Percentiles rank a stretch among this genome's conserved stretches.
phyloP scores from a whole-genome alignment of 345 rosid species.

The Moringa oleifera region DNA sequence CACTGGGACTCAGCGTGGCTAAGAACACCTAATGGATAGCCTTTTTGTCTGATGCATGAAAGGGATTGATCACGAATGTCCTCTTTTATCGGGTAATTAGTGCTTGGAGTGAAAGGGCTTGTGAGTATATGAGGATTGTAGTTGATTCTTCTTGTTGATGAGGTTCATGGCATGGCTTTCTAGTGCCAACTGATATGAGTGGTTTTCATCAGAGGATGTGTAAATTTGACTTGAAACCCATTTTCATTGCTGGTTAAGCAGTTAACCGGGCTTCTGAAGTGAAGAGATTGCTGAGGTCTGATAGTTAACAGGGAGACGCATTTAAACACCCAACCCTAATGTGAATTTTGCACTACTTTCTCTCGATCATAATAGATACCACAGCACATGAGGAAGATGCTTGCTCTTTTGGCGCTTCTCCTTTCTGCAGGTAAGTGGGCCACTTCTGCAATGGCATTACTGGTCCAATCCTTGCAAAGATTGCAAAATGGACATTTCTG shows the following conservation, averaged over 20 bases:
- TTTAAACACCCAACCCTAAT: slow-evolving; percentile 4
- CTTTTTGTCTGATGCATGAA: slow-evolving; percentile 6
- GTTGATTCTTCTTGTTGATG: slow-evolving; percentile 12
- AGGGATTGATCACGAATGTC: slow-evolving; percentile 9
- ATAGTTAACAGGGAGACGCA: too few relatives aligned
- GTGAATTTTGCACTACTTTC: slow-evolving; percentile 12
- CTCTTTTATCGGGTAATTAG: slow-evolving; percentile 6
- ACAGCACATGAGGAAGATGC: background rate
- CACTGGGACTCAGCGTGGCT: slow-evolving; percentile 66
- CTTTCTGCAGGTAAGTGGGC: background rate
- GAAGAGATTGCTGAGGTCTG: slow-evolving; percentile 13
- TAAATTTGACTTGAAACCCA: background rate
- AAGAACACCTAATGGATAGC: slow-evolving; percentile 1
- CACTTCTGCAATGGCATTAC: too few relatives aligned
- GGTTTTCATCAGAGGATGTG: slow-evolving; percentile 12
- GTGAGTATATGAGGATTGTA: slow-evolving; percentile 9
- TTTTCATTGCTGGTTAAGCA: slow-evolving; percentile 12
- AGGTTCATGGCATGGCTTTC: background rate
- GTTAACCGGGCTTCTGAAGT: slow-evolving; percentile 6
- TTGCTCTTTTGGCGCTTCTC: too few relatives aligned
- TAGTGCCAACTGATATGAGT: slow-evolving; percentile 4
- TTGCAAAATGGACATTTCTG: too few relatives aligned
- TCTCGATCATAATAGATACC: slow-evolving; percentile 5
- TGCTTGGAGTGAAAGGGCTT: slow-evolving; percentile 2
- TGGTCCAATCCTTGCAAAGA: background rate